A percentile compares a stretch with the other conserved stretches of the same genome.
Evolutionary conservation across 2,329 filamentous ascomycete species (phyloP).

Genomic region (Aureobasidium sp.): DNA sequence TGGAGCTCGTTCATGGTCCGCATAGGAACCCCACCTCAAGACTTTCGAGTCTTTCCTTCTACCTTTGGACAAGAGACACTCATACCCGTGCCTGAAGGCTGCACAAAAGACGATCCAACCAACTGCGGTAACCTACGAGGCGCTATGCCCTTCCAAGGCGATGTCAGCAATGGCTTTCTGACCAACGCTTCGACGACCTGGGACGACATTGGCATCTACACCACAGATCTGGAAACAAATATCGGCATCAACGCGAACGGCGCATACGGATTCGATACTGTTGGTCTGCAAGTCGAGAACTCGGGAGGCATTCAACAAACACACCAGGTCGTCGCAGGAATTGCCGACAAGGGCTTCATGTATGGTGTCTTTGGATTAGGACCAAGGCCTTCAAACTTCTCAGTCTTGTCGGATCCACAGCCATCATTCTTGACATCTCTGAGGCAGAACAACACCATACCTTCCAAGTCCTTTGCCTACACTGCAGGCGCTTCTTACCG

Average conservation of each 20-base stretch:
- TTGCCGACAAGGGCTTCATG: slow-evolving; percentile 31
- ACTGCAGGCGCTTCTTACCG: slow-evolving; percentile 33
- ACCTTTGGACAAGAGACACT: slow-evolving; percentile 31
- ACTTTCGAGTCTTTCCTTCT: slow-evolving; percentile 21
- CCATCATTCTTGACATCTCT: slow-evolving; percentile 29
- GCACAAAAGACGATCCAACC: slow-evolving; percentile 21
- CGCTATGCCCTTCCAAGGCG: slow-evolving; percentile 23
- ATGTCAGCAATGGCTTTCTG: slow-evolving; percentile 22
- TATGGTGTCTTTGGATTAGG: slow-evolving; percentile 34
- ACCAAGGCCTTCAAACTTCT: slow-evolving; percentile 34
- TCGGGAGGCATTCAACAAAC: slow-evolving; percentile 22
- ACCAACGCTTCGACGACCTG: slow-evolving; percentile 30
- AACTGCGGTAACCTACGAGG: slow-evolving; percentile 29
- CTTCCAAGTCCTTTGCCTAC: slow-evolving; percentile 34
- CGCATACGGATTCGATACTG: slow-evolving; percentile 31
- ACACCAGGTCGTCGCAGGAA: slow-evolving; percentile 32
- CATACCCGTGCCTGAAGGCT: slow-evolving; percentile 31
- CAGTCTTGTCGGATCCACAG: slow-evolving; percentile 28
- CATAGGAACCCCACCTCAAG: slow-evolving; percentile 19
- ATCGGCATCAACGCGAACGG: slow-evolving; percentile 29
- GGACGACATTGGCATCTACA: slow-evolving; percentile 29
- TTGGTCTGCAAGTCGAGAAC: slow-evolving; percentile 27
- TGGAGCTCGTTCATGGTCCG: slow-evolving; percentile 20
- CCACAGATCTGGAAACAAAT: slow-evolving; percentile 23
- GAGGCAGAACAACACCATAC: slow-evolving; percentile 27